Evolutionary conservation across 495 filamentous ascomycete species (phyloP).

Genomic region (Daldinia vernicosa): DNA sequence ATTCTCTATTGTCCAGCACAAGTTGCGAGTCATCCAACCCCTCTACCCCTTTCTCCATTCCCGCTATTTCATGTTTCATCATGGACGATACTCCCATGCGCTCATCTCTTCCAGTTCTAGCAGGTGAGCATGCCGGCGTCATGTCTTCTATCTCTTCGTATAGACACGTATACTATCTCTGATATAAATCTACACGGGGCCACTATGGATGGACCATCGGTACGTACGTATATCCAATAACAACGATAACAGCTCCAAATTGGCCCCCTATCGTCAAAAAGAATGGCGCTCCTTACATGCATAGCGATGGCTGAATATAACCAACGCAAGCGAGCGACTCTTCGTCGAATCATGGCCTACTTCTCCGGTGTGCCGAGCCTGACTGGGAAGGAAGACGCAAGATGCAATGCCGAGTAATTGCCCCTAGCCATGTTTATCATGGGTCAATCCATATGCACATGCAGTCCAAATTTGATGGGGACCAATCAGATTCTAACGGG

Average conservation of each 20-base stretch:
- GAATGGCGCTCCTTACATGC: conserved; percentile 29
- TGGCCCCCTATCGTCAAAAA: conserved; percentile 17
- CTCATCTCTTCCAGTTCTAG: conserved; percentile 39
- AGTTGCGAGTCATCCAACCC: not conserved
- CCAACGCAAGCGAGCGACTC: conserved; percentile 19
- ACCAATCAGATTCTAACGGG: conserved; percentile 8
- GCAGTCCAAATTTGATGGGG: conserved; percentile 27
- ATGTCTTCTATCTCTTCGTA: not conserved
- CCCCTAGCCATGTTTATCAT: conserved; percentile 24
- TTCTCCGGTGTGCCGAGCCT: conserved; percentile 38
- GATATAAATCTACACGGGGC: conserved; percentile 20
- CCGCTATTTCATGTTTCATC: conserved; percentile 17
- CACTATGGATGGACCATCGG: conserved; percentile 37
- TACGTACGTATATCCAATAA: conserved; percentile 33
- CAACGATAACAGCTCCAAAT: conserved; percentile 32
- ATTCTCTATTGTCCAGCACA: not conserved
- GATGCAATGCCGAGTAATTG: conserved; percentile 39
- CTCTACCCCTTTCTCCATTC: not conserved
- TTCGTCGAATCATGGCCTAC: conserved; percentile 39
- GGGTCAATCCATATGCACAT: conserved; percentile 36
- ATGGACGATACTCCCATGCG: conserved; percentile 24
- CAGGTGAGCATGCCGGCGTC: conserved; percentile 29
- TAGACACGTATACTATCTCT: conserved; percentile 29
- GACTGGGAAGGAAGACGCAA: conserved; percentile 38
- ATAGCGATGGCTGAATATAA: conserved; percentile 33